Conservation (phyloP, 495 filamentous ascomycete species). For the Extremus antarcticus region DNA sequence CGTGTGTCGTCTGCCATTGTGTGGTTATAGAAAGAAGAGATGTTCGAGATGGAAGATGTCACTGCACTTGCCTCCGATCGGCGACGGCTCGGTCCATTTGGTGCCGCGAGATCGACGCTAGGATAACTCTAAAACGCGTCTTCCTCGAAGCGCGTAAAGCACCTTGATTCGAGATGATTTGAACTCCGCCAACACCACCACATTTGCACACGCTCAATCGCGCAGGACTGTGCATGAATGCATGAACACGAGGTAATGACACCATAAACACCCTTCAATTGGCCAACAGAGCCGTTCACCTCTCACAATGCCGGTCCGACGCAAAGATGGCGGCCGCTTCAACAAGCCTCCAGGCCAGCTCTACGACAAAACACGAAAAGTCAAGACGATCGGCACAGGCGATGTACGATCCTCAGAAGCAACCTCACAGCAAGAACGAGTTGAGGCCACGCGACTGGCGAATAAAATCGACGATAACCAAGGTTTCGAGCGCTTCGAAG, state of each 20-base stretch:
- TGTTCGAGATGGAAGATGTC: background rate
- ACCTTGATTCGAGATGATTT: background rate
- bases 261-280: background rate
- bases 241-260: background rate
- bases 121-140: background rate
- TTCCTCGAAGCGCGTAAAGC: background rate
- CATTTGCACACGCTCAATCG: background rate
- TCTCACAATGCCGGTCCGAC: constrained; percentile 16
- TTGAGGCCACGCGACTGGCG: constrained; percentile 72
- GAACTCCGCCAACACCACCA: background rate
- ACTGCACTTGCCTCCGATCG: background rate
- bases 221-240: background rate
- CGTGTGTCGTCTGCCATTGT: constrained; percentile 48
- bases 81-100: background rate
- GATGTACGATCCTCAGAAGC: constrained; percentile 66
- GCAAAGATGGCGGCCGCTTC: constrained; percentile 21
- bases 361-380: constrained; percentile 43
- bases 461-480: constrained; percentile 87
- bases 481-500: constrained; percentile 87
- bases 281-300: background rate
- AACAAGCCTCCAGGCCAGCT: constrained; percentile 24
- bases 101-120: background rate
- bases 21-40: background rate
- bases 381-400: constrained; percentile 67
- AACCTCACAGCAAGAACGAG: constrained; percentile 75